Conservation (phyloP, 2,329 filamentous ascomycete species). For the Claviceps lovelessii region DNA sequence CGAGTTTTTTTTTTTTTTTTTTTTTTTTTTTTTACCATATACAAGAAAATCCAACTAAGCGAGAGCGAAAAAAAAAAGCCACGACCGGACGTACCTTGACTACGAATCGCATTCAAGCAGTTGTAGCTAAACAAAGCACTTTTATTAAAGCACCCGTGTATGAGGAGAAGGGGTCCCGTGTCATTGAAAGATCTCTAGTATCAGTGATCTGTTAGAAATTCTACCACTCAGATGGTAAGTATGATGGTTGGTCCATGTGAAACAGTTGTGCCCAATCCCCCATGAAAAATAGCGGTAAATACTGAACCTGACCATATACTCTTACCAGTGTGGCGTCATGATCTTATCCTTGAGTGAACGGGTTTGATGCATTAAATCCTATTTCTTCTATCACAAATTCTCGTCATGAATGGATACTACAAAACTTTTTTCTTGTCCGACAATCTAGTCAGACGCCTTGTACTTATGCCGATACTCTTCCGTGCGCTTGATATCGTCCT, state of each 20-base stretch:
- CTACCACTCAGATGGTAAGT: neutral
- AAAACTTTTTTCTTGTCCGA: neutral
- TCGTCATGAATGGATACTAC: neutral
- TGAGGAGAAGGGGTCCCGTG: neutral
- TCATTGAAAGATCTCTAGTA: neutral
- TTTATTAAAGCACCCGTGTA: neutral
- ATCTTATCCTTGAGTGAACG: too few relatives aligned
- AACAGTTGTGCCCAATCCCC: neutral
- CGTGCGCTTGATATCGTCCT: conserved; percentile 49
- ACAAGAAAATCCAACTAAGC: too few relatives aligned
- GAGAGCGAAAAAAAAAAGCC: too few relatives aligned
- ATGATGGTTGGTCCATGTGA: neutral
- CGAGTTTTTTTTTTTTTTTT: too few relatives aligned
- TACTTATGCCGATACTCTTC: conserved; percentile 60
- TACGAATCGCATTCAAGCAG: neutral
- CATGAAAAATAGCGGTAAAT: neutral
- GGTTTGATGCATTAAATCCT: too few relatives aligned
- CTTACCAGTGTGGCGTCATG: neutral
- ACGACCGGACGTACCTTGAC: neutral
- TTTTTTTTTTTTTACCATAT: too few relatives aligned
- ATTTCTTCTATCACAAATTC: neutral
- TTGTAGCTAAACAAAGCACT: neutral
- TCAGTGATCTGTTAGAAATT: neutral
- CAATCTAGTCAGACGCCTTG: conserved; percentile 38
- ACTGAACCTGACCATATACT: neutral